These are phyloP conservation scores for Macrocystidia cucumis DNA, from an alignment of 1,284 basidiomycete genomes.

Conservation along the genomic window DNA sequence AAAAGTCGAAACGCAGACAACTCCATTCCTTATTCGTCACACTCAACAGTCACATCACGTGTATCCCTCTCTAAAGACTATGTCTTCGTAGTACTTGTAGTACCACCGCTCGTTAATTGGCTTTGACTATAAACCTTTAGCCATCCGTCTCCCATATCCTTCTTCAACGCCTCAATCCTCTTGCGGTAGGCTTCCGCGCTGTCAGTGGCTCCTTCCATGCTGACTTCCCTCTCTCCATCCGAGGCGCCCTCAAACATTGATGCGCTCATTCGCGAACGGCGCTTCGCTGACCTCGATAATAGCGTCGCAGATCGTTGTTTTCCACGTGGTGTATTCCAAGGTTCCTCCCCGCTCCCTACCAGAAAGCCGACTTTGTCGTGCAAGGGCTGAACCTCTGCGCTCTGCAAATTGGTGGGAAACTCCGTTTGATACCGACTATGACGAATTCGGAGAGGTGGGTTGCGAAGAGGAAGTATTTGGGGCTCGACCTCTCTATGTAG, in stretches of 20 bases:
- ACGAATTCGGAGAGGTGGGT: slow-evolving; percentile 17
- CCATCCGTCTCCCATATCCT: slow-evolving; percentile 86
- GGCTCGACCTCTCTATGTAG: slow-evolving; percentile 1
- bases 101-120: slow-evolving; percentile 19
- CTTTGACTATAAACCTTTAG: slow-evolving; percentile 74
- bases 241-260: slow-evolving; percentile 48
- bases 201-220: slow-evolving; percentile 28
- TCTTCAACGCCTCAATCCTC: slow-evolving; percentile 72
- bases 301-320: slow-evolving; percentile 20
- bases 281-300: slow-evolving; percentile 30
- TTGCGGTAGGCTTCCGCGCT: slow-evolving; percentile 66
- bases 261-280: slow-evolving; percentile 45
- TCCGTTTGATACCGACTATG: slow-evolving; percentile 46
- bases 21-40: neutral
- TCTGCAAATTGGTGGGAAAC: no score
- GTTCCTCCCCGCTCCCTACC: no score
- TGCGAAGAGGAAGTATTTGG: slow-evolving; percentile 5
- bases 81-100: no score
- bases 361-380: no score
- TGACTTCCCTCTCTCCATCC: slow-evolving; percentile 35
- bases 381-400: no score
- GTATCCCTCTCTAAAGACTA: slow-evolving; percentile 6
- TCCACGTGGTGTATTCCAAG: slow-evolving; percentile 9
- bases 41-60: neutral
- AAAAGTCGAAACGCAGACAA: slow-evolving; percentile 4